phyloP scores from a whole-genome alignment of 371 early-diverging fungal species.

The Blakeslea trispora region DNA sequence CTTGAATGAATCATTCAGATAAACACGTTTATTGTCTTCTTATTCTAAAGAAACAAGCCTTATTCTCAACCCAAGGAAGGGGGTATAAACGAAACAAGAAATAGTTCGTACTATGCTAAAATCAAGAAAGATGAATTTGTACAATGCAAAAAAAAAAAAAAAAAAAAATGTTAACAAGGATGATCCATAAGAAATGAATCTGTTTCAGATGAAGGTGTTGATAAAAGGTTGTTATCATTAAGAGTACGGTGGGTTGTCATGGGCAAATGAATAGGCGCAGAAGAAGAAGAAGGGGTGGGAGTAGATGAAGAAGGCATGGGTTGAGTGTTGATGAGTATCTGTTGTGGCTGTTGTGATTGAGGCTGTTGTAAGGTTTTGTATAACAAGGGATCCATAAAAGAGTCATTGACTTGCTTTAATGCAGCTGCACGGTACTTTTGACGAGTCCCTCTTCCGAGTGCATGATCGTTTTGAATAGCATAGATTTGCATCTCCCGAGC shows the following conservation, averaged over 20 bases:
- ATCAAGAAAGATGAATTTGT: not conserved
- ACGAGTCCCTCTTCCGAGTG: slow-evolving; percentile 48
- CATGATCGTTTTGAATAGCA: slow-evolving; percentile 47
- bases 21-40: too few species aligned
- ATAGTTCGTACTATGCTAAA: not conserved
- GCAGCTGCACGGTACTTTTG: slow-evolving; percentile 43
- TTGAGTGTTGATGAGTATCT: too few species aligned
- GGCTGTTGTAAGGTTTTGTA: not conserved
- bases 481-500: slow-evolving; percentile 74
- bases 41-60: too few species aligned
- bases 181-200: too few species aligned
- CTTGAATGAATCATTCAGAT: too few species aligned
- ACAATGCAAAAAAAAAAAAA: not conserved
- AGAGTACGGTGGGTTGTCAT: too few species aligned
- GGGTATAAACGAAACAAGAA: too few species aligned
- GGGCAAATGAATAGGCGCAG: too few species aligned
- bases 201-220: too few species aligned
- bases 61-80: too few species aligned
- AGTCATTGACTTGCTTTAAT: not conserved
- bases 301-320: not conserved
- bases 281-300: not conserved
- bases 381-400: not conserved
- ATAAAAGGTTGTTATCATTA: too few species aligned
- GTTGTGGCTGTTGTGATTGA: not conserved
- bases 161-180: not conserved